These are phyloP conservation scores for Cladosporium sp. DNA, from an alignment of 2,329 filamentous ascomycete genomes.

Conservation along the genomic window DNA sequence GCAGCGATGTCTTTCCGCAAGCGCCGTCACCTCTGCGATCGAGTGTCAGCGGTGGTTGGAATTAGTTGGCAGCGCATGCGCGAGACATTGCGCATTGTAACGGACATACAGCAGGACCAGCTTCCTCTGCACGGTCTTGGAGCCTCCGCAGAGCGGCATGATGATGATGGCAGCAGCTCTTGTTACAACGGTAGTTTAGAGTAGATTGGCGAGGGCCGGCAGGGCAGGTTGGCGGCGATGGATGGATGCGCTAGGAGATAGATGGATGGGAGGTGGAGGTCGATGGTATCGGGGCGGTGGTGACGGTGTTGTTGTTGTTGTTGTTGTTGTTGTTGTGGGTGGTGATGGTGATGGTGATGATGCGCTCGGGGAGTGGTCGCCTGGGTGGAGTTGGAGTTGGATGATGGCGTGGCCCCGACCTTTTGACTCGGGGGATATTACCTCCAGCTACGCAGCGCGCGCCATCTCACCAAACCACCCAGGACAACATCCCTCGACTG, in stretches of 20 bases:
- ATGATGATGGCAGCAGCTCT: conserved; percentile 18
- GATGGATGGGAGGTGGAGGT: neutral
- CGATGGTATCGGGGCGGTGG: neutral
- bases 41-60: conserved; percentile 21
- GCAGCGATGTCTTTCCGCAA: conserved; percentile 91
- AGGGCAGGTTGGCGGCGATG: neutral
- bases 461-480: conserved; percentile 7
- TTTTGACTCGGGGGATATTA: neutral
- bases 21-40: conserved; percentile 82
- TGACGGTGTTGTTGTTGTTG: neutral
- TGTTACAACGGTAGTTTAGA: neutral
- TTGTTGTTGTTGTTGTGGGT: neutral
- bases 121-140: conserved; percentile 87
- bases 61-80: neutral
- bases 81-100: conserved; percentile 24
- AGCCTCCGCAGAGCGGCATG: conserved; percentile 53
- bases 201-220: neutral
- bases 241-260: conserved; percentile 12
- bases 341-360: conserved; percentile 2
- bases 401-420: neutral
- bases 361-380: neutral
- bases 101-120: conserved; percentile 78
- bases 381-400: neutral
- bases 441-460: neutral
- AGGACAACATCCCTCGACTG: neutral